Conservation (phyloP, 495 filamentous ascomycete genomes). For the Thozetella sp. region DNA sequence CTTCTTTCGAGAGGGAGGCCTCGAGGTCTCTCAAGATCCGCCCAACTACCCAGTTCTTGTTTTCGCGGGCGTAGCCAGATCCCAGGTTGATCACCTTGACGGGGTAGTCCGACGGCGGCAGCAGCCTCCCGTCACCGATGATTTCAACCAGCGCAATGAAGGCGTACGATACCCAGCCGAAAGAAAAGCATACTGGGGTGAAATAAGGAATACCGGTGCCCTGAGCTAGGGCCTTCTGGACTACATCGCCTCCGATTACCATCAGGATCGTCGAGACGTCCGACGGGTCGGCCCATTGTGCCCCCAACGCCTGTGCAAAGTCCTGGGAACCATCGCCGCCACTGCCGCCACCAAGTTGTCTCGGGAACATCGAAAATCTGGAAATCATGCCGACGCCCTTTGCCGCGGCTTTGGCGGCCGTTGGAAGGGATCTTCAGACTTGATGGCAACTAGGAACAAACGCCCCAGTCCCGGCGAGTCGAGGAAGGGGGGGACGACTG, state of each 20-base stretch:
- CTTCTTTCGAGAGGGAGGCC: constrained; percentile 23
- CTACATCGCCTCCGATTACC: background rate
- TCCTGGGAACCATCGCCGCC: background rate
- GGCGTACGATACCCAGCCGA: constrained; percentile 54
- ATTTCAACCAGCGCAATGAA: constrained; percentile 36
- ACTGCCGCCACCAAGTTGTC: background rate
- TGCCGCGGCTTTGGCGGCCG: no score
- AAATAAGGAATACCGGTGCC: background rate
- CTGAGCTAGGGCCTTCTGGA: background rate
- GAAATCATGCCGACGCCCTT: background rate
- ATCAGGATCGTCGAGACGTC: background rate
- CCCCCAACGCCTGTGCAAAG: background rate
- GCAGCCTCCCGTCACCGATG: constrained; percentile 45
- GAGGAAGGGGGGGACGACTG: no score
- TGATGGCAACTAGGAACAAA: no score
- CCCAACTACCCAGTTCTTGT: constrained; percentile 50
- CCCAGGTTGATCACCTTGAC: constrained; percentile 43
- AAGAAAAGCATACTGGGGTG: constrained; percentile 56
- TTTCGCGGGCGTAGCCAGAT: constrained; percentile 40
- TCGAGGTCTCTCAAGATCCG: constrained; percentile 51
- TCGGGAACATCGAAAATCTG: background rate
- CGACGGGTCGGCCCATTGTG: background rate
- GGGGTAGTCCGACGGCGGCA: constrained; percentile 35
- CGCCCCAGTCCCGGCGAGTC: no score
- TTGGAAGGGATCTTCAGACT: no score